These are phyloP conservation scores for Neonectria faginata DNA, from an alignment of 2,329 filamentous ascomycete genomes.

Conservation along the genomic window DNA sequence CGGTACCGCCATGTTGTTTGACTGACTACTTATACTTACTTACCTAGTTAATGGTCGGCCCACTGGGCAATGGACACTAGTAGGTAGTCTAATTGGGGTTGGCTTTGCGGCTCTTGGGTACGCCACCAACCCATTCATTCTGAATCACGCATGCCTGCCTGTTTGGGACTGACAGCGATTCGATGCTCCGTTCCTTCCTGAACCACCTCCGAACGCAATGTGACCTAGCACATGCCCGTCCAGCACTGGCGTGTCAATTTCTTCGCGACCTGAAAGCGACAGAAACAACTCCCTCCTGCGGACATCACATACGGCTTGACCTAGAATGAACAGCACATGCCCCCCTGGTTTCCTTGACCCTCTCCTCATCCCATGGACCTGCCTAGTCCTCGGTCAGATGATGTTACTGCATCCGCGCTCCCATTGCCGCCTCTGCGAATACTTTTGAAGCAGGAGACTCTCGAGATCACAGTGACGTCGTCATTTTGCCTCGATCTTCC, in stretches of 20 bases:
- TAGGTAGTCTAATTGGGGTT: constrained; percentile 6
- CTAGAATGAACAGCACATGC: neutral
- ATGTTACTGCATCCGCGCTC: constrained; percentile 30
- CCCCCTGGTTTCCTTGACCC: neutral
- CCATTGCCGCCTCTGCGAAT: constrained; percentile 44
- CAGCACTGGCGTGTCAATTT: neutral
- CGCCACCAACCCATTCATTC: constrained; percentile 18
- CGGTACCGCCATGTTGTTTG: constrained; percentile 28
- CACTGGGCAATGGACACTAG: constrained; percentile 16
- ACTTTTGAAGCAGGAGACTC: constrained; percentile 34
- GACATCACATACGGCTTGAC: neutral
- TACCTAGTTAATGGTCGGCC: constrained; percentile 18
- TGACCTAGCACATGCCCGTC: neutral
- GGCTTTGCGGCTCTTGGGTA: constrained; percentile 28
- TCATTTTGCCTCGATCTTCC: constrained; percentile 47
- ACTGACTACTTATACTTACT: neutral
- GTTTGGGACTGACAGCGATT: neutral
- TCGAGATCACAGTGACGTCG: constrained; percentile 43
- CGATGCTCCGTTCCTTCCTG: neutral
- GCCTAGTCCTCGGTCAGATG: neutral
- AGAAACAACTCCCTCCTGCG: neutral
- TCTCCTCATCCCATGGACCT: constrained; percentile 5
- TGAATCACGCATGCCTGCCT: neutral
- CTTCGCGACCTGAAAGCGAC: neutral
- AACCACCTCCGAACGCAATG: neutral